Percentiles rank a stretch among this genome's conserved stretches.
Conservation (phyloP, 108 stramenopile genomes). For the Thalassiosira profunda region DNA sequence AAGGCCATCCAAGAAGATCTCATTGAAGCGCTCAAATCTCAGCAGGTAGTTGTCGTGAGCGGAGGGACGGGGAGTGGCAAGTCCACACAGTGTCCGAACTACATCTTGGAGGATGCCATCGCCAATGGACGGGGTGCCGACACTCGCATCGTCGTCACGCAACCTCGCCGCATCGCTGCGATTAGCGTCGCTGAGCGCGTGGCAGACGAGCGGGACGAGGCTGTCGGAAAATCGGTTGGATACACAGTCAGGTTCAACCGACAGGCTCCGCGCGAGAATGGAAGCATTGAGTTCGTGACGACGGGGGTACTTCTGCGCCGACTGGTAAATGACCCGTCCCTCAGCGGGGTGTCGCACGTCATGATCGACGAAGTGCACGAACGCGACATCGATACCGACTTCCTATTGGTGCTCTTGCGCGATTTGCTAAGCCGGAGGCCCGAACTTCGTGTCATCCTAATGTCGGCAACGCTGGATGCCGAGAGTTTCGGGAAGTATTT, state of each 20-base stretch:
- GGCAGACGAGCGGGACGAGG: slow-evolving; percentile 95
- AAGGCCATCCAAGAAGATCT: slow-evolving; percentile 80
- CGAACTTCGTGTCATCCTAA: slow-evolving; percentile 94
- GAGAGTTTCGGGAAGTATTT: slow-evolving; percentile 96
- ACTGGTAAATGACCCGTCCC: slow-evolving; percentile 84
- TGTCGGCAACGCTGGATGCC: slow-evolving; percentile 95
- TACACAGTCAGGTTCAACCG: slow-evolving; percentile 96
- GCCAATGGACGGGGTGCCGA: slow-evolving; percentile 74
- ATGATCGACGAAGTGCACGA: slow-evolving; percentile 98
- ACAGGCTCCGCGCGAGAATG: slow-evolving; percentile 26
- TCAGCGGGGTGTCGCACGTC: slow-evolving; percentile 71
- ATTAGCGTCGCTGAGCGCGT: slow-evolving; percentile 97
- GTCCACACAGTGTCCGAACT: slow-evolving; percentile 99
- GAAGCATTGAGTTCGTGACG: slow-evolving; percentile 96
- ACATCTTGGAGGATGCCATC: slow-evolving; percentile 93
- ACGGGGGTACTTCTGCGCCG: slow-evolving; percentile 97
- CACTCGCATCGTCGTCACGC: slow-evolving; percentile 94
- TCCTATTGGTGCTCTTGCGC: slow-evolving; percentile 95
- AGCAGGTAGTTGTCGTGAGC: slow-evolving; percentile 93
- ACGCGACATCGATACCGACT: slow-evolving; percentile 96
- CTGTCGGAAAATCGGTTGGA: slow-evolving; percentile 92
- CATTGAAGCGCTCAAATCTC: slow-evolving; percentile 65
- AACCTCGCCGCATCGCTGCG: slow-evolving; percentile 97
- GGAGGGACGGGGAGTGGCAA: slow-evolving; percentile 97
- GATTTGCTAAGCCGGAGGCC: slow-evolving; percentile 83